These are phyloP conservation scores for Saccharum hybrid DNA, from an alignment of 202 grass and related monocot species.

Conservation along the genomic window DNA sequence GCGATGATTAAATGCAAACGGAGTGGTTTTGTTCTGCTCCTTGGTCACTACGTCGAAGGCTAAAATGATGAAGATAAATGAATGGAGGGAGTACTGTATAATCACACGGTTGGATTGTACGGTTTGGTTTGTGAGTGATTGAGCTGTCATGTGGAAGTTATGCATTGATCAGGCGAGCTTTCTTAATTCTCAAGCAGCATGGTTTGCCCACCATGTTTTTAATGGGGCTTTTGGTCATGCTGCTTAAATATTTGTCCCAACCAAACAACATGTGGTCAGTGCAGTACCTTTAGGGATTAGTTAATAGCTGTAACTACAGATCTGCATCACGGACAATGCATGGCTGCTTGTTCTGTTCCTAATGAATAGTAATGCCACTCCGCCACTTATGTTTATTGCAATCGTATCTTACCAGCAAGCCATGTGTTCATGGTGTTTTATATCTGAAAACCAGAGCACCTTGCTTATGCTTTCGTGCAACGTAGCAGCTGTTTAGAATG, in stretches of 20 bases:
- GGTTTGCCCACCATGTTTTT: constrained; percentile 15
- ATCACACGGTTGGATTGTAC: neutral
- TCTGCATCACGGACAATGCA: neutral
- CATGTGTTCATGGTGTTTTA: too few species aligned
- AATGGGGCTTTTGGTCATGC: neutral
- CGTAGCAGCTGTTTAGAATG: too few species aligned
- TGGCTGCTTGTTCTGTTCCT: constrained; percentile 19
- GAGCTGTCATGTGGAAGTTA: neutral
- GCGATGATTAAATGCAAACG: too few species aligned
- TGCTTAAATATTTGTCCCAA: neutral
- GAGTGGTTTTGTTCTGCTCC: too few species aligned
- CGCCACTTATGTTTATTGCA: neutral
- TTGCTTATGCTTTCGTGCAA: too few species aligned
- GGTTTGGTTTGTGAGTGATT: neutral
- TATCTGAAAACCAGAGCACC: too few species aligned
- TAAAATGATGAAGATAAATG: too few species aligned
- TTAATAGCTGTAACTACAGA: too few species aligned
- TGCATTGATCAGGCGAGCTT: neutral
- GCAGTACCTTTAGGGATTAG: neutral
- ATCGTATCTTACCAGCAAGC: too few species aligned
- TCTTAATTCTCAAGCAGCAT: neutral
- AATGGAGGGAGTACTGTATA: too few species aligned
- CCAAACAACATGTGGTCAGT: neutral
- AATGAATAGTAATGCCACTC: constrained; percentile 21
- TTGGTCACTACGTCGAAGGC: too few species aligned